phyloP scores from a whole-genome alignment of 108 stramenopile species.

The Seminavis robusta region DNA sequence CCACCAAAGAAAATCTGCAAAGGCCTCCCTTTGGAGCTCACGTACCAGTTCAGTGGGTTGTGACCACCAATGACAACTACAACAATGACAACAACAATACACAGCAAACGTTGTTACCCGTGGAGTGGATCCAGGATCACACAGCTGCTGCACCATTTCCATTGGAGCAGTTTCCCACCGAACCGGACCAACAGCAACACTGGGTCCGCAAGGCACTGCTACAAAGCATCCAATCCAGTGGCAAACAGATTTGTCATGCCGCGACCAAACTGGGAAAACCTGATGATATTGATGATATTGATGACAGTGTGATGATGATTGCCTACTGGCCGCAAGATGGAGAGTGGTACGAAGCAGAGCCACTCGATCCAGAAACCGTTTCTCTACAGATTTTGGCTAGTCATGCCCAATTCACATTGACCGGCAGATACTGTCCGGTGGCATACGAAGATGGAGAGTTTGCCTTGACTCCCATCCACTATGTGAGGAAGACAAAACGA shows the following conservation, averaged over 20 bases:
- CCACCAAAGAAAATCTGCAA: no score
- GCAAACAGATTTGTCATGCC: slow-evolving; percentile 19
- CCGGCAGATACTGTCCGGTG: slow-evolving; percentile 21
- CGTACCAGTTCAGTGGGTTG: slow-evolving; percentile 16
- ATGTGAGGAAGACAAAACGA: slow-evolving; percentile 14
- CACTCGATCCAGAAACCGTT: slow-evolving; percentile 5
- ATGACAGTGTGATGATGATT: background rate
- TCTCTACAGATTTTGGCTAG: slow-evolving; percentile 10
- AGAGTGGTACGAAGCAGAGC: slow-evolving; percentile 8
- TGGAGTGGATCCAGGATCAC: no score
- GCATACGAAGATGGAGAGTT: slow-evolving; percentile 23
- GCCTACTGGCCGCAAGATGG: slow-evolving; percentile 19
- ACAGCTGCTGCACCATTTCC: no score
- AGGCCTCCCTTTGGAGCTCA: slow-evolving; percentile 16
- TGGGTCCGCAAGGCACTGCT: slow-evolving; percentile 2
- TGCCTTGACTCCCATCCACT: slow-evolving; percentile 7
- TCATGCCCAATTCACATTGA: slow-evolving; percentile 10
- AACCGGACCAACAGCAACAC: background rate
- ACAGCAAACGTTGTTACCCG: background rate
- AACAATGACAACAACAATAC: background rate
- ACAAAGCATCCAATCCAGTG: slow-evolving; percentile 11
- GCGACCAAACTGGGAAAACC: no score
- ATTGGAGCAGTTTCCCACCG: background rate
- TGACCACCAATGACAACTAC: no score
- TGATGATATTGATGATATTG: no score